Evolutionary conservation across 78 protist genomes (phyloP).

Genomic region (slime mould (Dictyostelium discoideum)): dicty_2.7 NC_007090.3:53001-53500

Average conservation of each 20-base stretch:
- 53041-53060: constrained; percentile 32
- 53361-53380: constrained; percentile 46
- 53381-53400: constrained; percentile 95
- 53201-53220: constrained; percentile 54
- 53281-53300: not conserved
- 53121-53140: constrained; percentile 93
- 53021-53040: constrained; percentile 16
- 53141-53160: constrained; percentile 86
- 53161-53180: constrained; percentile 84
- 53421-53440: constrained; percentile 84
- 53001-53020: constrained; percentile 19
- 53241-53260: constrained; percentile 81
- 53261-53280: constrained; percentile 50
- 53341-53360: constrained; percentile 67
- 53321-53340: not conserved
- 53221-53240: constrained; percentile 83
- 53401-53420: constrained; percentile 88
- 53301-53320: constrained; percentile 25
- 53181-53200: constrained; percentile 82
- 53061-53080: constrained; percentile 76
- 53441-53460: constrained; percentile 86
- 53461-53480: constrained; percentile 74
- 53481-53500: constrained; percentile 78
- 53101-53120: constrained; percentile 77
- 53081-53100: constrained; percentile 73